Evolutionary conservation across 2,329 filamentous ascomycete species (phyloP).

Genomic region (Sclerotinia nivalis): DNA sequence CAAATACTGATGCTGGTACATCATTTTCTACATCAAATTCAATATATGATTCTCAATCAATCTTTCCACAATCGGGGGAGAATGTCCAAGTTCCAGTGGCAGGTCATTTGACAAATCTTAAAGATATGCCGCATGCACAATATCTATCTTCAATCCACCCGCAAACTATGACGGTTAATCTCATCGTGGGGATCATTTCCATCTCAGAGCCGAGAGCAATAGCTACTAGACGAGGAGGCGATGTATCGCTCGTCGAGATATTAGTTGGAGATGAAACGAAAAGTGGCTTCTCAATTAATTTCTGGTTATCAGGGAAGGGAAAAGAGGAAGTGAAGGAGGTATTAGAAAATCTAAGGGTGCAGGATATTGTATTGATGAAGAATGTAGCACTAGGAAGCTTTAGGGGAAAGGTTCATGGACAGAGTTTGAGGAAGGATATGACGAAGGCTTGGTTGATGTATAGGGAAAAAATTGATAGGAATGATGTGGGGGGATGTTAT

Average conservation of each 20-base stretch:
- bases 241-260: conserved; percentile 70
- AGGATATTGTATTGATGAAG: conserved; percentile 76
- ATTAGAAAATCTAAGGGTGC: conserved; percentile 56
- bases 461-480: conserved; percentile 53
- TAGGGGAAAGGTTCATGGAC: conserved; percentile 75
- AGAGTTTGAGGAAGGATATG: conserved; percentile 71
- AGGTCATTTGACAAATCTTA: conserved; percentile 60
- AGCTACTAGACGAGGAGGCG: conserved; percentile 62
- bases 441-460: conserved; percentile 70
- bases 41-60: conserved; percentile 1
- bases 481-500: conserved; percentile 59
- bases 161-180: conserved; percentile 77
- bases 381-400: conserved; percentile 80
- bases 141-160: conserved; percentile 69
- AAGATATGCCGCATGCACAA: conserved; percentile 66
- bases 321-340: conserved; percentile 35
- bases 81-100: conserved; percentile 33
- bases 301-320: conserved; percentile 66
- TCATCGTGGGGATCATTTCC: conserved; percentile 78
- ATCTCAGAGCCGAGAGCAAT: conserved; percentile 60
- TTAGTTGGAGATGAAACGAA: conserved; percentile 83
- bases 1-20: conserved; percentile 39
- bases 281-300: conserved; percentile 77
- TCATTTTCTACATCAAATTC: conserved; percentile 43
- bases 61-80: conserved; percentile 28